Base-by-base conservation (phyloP, 495 filamentous ascomycete genomes). In the Hapsidospora chrysogenum region DNA sequence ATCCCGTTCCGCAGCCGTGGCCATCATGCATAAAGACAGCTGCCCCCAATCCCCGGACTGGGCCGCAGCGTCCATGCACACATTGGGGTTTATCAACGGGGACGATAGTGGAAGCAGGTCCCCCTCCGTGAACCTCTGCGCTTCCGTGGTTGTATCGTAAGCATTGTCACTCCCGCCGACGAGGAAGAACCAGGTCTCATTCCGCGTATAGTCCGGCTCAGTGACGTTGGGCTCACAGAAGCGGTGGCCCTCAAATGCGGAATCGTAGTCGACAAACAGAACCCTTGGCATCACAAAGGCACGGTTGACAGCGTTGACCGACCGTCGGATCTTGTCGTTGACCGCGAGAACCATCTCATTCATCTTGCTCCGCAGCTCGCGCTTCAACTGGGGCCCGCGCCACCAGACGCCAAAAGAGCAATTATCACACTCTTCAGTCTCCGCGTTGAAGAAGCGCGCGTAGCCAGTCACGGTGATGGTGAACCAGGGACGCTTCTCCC, bases 151-250 rank as follows among this genome's bases (percentile, higher is more conserved):
- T n/a, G n/a, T n/a, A n/a, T n/a, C 22, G 10, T 23, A 15, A 0
- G 38, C 47, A 29, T 57, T 54, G 35, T 64, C 60, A 6, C 25
- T 17, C 3, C 55, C 57, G n/a, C 56, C 55, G 6, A 61, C 54
- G 33, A 57, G 51, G 39, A 64, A 67, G 34, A 67, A 64, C 63
- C 63, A 67, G 3, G 58, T 58, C 20, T 63, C 54, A 6, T 23
- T 35, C 14, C 55, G 49, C 11, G 37, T 33, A 30, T 56, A 54
- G 22, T 57, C 56, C 4, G 61, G 59, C 40, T 68, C 63, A 10
- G 36, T 37, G 7, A 64, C 56, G 7, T 46, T 45, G 5, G 42
- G 39, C 46, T 68, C 63, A 43, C 63, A 68, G 41, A 64, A 68
- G 18, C 63, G 53, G 40, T 68, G 62, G 17, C 59, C 59, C 0